phyloP scores from a whole-genome alignment of 768 basidiomycete genomes.

The Collybia mongolica region DNA sequence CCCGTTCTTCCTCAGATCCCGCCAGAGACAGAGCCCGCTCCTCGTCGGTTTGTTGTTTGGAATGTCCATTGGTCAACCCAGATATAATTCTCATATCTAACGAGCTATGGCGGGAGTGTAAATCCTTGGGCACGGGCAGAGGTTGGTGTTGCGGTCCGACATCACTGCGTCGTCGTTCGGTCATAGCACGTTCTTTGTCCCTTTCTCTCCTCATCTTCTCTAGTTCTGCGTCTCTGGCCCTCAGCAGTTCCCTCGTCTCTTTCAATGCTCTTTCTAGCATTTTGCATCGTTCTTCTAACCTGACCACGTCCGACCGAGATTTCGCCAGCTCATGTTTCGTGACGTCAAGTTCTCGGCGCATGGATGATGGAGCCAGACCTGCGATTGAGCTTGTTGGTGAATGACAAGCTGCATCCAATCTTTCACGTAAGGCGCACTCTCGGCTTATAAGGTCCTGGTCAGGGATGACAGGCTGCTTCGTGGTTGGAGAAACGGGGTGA shows the following conservation, averaged over 20 bases:
- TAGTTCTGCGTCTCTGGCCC: constrained; percentile 57
- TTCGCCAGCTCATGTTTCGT: constrained; percentile 55
- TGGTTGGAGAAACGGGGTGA: constrained; percentile 12
- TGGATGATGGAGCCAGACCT: constrained; percentile 36
- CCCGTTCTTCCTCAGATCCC: constrained; percentile 49
- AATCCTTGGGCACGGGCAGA: constrained; percentile 9
- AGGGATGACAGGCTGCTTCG: constrained; percentile 29
- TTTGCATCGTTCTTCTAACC: constrained; percentile 61
- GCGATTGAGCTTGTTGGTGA: constrained; percentile 40
- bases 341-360: constrained; percentile 59
- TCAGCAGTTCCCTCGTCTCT: constrained; percentile 62
- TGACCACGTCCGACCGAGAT: constrained; percentile 50
- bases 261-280: constrained; percentile 61
- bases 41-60: constrained; percentile 13
- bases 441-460: constrained; percentile 31
- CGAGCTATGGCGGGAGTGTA: constrained; percentile 23
- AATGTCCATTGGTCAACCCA: constrained; percentile 16
- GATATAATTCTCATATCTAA: constrained; percentile 30
- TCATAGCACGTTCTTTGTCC: constrained; percentile 30
- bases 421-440: constrained; percentile 47
- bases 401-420: constrained; percentile 46
- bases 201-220: constrained; percentile 45
- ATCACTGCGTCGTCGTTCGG: constrained; percentile 29
- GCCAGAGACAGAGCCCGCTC: constrained; percentile 12
- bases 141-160: constrained; percentile 21